phyloP scores from a whole-genome alignment of 257 asterid species.

The Osmanthus fragrans region DNA sequence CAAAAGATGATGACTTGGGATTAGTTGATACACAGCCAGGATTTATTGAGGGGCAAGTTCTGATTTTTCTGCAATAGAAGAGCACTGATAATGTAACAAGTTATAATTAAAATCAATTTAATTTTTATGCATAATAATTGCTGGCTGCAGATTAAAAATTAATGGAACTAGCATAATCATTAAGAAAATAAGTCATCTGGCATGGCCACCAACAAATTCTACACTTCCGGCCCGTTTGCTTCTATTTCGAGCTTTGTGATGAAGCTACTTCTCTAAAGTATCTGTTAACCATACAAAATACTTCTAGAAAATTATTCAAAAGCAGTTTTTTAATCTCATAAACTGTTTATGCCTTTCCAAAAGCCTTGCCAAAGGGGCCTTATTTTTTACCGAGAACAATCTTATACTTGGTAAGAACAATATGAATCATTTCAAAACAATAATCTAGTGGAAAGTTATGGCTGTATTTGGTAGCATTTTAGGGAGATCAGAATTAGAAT shows the following conservation, averaged over 20 bases:
- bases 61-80: constrained; percentile 63
- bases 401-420: not conserved
- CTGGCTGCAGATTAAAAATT: not conserved
- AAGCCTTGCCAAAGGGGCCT: too few relatives aligned
- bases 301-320: too few relatives aligned
- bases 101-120: not conserved
- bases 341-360: too few relatives aligned
- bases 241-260: too few relatives aligned
- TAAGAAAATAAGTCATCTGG: not conserved
- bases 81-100: not conserved
- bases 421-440: too few relatives aligned
- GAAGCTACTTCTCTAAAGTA: too few relatives aligned
- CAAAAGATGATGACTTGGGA: constrained; percentile 73
- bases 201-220: not conserved
- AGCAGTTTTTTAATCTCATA: too few relatives aligned
- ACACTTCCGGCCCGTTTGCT: not conserved
- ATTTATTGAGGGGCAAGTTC: constrained; percentile 87
- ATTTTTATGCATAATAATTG: not conserved
- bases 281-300: too few relatives aligned
- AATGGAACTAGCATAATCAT: not conserved
- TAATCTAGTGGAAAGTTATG: too few relatives aligned
- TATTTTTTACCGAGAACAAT: not conserved
- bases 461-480: too few relatives aligned
- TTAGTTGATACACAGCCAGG: constrained; percentile 82
- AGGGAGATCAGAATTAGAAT: not conserved